phyloP scores from a whole-genome alignment of 2,329 filamentous ascomycete genomes.

The Fusarium nematophilum region DNA sequence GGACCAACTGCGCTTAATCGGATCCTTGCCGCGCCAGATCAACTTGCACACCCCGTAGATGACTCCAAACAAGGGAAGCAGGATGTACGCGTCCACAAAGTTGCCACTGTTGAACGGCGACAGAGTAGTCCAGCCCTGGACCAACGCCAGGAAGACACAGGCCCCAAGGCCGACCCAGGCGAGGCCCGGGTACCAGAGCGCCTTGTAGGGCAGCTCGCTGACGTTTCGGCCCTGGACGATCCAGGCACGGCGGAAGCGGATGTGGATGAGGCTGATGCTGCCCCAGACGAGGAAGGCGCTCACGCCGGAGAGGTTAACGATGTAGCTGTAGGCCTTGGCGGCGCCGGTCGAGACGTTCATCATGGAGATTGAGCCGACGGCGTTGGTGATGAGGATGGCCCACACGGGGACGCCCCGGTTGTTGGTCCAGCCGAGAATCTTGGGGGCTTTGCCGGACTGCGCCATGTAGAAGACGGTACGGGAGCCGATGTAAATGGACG shows the following conservation, averaged over 20 bases:
- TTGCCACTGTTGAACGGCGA: slow-evolving; percentile 66
- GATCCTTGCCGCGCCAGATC: slow-evolving; percentile 61
- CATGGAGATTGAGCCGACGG: slow-evolving; percentile 78
- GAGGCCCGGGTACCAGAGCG: slow-evolving; percentile 66
- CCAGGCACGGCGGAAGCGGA: slow-evolving; percentile 77
- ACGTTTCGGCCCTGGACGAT: slow-evolving; percentile 64
- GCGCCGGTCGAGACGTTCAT: slow-evolving; percentile 78
- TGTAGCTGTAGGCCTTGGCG: slow-evolving; percentile 73
- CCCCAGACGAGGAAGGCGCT: slow-evolving; percentile 80
- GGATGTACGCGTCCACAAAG: slow-evolving; percentile 74
- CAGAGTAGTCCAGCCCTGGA: slow-evolving; percentile 71
- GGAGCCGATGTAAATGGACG: slow-evolving; percentile 81
- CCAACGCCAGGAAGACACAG: slow-evolving; percentile 68
- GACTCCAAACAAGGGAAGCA: slow-evolving; percentile 68
- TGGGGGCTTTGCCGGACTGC: slow-evolving; percentile 76
- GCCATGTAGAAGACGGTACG: slow-evolving; percentile 82
- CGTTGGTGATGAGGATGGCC: slow-evolving; percentile 75
- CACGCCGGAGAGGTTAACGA: slow-evolving; percentile 76
- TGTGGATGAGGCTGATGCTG: slow-evolving; percentile 76
- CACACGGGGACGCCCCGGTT: slow-evolving; percentile 69
- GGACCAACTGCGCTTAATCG: slow-evolving; percentile 60
- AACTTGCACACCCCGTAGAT: slow-evolving; percentile 68
- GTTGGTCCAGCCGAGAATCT: slow-evolving; percentile 75
- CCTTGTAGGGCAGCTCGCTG: slow-evolving; percentile 66
- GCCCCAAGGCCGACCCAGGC: slow-evolving; percentile 69